Base-by-base conservation (phyloP, 345 rosid species). In the Theobroma cacao region DNA sequence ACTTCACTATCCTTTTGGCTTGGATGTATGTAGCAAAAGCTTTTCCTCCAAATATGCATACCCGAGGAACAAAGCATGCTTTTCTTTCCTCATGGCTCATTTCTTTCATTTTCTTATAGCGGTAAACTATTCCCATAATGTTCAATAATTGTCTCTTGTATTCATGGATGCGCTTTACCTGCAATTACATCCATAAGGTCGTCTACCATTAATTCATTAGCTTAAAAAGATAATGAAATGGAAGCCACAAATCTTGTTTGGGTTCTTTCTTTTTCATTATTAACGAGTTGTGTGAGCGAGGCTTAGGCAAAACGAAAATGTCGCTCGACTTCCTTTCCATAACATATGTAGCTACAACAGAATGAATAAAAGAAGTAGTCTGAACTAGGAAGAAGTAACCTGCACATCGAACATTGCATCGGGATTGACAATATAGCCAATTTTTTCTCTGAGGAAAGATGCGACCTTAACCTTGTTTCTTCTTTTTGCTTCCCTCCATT, bases 1-100 rank as follows among this genome's bases (percentile, higher is more conserved):
- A 85, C 79, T 90, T 91, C 68, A 91, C 91, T 80, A 92, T 92
- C 81, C 93, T 87, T 83, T 91, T 92, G 64, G 97, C 97, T 84
- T 91, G 95, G 9, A 92, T 82, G 70, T 92, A 91, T 3, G 97
- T 91, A 73, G 95, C 89, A 48, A 92, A 91, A 81, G 97, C 95
- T 82, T 92, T 91, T 60, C 97, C 95, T 26, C 95, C 97, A 79
- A 91, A 87, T 80, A 92, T 91, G 77, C 92, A 92, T 31, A 92
- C 93, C 77, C 97, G 74, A 12, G 93, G 94, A 74, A 84, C 93
- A 81, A 65, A 92, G 13, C 63, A 74, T 18, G 75, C 78, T 80
- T 75, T 83, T 77, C 91, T 86, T 73, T 89, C 93, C 61, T 79
- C 86, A 7, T 79, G 79, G 77, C 76, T 88, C 91, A 91, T 84